Base-by-base conservation (phyloP, 1,139 yeast genomes). In the Debaryomyces robertsiae region DNA sequence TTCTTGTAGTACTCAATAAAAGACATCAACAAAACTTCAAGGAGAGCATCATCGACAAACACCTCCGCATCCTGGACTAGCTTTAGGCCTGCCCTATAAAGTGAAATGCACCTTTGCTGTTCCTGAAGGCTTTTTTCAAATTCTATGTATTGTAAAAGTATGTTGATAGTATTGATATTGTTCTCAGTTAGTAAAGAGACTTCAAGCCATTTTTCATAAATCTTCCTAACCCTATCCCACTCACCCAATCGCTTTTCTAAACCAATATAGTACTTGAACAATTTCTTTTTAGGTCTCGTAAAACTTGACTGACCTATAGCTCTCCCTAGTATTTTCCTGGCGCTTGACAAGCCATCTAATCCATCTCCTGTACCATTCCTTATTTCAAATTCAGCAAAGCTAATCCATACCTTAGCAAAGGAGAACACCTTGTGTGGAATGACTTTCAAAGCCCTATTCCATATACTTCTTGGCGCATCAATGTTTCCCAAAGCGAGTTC, bases 81-180 rank as follows among this genome's bases (percentile, higher is more conserved):
- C 14, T 48, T 40, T 7, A 67, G 36, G 0, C 85, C 87, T 15
- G 85, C 49, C 32, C 77, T 76, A 49, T 69, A 82, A 9, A 91
- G 73, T 0, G 81, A 84, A 25, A 81, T 68, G 19, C 84, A 77
- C 32, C 98, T 65, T 1, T 79, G 84, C 27, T 69, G 63, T 48
- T 93, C 97, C n/a, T 84, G 86, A 27, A 87, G 60, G 19, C 70
- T 70, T 34, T 67, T 70, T 60, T 93, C 98, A 49, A 90, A 73
- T 6, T 75, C 75, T 4, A 90, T 81, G 61, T 81, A 89, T 9
- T 74, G 73, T 4, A 76, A 46, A 10, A 72, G 46, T 2, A 65
- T 58, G 6, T 45, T 44, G 10, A 55, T 42, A 9, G 58, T 54
- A 9, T 40, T 42, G 2, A 19, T 46, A 84, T 89, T 81, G 2